These are phyloP conservation scores for Westerdykella sp. DNA, from an alignment of 2,329 filamentous ascomycete species.

Conservation along the genomic window DNA sequence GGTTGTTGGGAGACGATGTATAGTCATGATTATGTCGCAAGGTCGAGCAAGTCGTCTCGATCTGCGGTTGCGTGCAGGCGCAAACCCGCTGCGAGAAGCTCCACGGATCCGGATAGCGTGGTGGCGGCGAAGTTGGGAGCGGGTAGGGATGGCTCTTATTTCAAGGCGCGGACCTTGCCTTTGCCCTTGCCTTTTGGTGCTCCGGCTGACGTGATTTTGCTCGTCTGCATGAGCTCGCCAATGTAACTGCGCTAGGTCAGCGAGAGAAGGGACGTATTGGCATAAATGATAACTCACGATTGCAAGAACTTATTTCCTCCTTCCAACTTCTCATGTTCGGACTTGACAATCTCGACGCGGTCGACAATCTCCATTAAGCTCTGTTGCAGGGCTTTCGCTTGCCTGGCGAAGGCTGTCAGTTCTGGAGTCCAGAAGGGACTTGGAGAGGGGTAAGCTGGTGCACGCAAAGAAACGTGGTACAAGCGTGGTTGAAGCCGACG, in stretches of 20 bases:
- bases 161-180: constrained; percentile 32
- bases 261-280: not conserved
- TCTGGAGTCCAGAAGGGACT: constrained; percentile 9
- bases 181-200: constrained; percentile 48
- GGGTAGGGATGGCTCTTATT: constrained; percentile 29
- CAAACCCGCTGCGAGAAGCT: constrained; percentile 22
- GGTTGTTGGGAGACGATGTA: constrained; percentile 22
- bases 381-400: constrained; percentile 82
- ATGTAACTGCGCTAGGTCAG: constrained; percentile 65
- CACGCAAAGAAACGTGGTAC: not conserved
- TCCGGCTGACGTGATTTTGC: constrained; percentile 52
- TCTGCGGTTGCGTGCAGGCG: constrained; percentile 22
- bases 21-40: constrained; percentile 30
- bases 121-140: constrained; percentile 9
- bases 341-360: constrained; percentile 87
- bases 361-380: constrained; percentile 86
- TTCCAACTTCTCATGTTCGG: constrained; percentile 93
- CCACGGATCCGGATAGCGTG: constrained; percentile 12
- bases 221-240: constrained; percentile 81
- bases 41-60: constrained; percentile 24
- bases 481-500: not conserved
- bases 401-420: constrained; percentile 49
- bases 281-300: constrained; percentile 39
- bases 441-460: constrained; percentile 10
- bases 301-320: constrained; percentile 96